Evolutionary conservation across 495 filamentous ascomycete genomes (phyloP), one percentile per base, ranked within the genome.

Genomic region (Parathielavia appendiculata): DNA sequence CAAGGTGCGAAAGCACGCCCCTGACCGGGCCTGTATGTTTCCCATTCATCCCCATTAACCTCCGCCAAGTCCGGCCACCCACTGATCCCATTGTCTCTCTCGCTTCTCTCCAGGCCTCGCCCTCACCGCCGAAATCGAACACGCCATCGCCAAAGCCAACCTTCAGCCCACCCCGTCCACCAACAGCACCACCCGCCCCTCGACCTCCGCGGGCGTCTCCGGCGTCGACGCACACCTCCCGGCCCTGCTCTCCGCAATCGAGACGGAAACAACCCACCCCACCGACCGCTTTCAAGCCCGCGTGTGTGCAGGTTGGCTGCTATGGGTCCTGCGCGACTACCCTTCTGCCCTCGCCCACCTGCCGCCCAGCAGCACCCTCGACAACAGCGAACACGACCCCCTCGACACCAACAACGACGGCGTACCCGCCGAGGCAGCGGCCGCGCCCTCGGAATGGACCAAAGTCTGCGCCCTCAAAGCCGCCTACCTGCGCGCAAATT

Each of bases 1-100:
- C 63, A 97, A 98, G 73, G 82, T 97, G 59, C 87, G 83, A 64
- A 97, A 97, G 67, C 92, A 97, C 81, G 90, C 91, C 59, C 87
- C 91, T 46, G 84, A 92, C 35, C 84, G 87, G 66, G 81, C 81
- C 69, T 97, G 93, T 97, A 85, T 58, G 80, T 68, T 54, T 45
- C 60, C 60, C 30, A 38, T 54, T n/a, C 49, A 35, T 4, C 10
- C 19, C 20, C 14, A 32, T 12, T 14, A n/a, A 32, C 32, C 16
- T 32, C 48, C 48, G 39, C 50, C 41, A 43, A 26, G 38, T 48
- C 47, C 17, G 30, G 12, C 20, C 41, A 17, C 17, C 26, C 63
- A 48, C 60, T 4, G 23, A 44, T 32, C 40, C 22, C 8, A 20
- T 11, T 49, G 46, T 0, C 23, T 20, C 39, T 56, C 16, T 1